Percentiles rank a stretch among this genome's conserved stretches.
phyloP scores from a whole-genome alignment of 2,329 filamentous ascomycete genomes.

The Calycina marina region DNA sequence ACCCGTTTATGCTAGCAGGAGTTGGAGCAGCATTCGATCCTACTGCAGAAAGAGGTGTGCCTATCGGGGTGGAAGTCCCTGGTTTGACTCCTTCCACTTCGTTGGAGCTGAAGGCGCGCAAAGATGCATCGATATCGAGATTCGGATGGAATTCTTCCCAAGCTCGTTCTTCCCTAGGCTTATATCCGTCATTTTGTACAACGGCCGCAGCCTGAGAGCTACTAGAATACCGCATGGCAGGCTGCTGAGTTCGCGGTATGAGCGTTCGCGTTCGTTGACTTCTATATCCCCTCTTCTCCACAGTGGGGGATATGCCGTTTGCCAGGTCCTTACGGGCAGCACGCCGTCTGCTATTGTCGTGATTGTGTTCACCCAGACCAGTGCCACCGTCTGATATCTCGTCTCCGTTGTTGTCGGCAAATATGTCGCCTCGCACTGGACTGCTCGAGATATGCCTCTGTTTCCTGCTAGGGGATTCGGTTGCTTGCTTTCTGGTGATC shows the following conservation, averaged over 20 bases:
- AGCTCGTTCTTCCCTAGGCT: conserved; percentile 86
- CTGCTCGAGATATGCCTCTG: conserved; percentile 73
- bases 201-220: conserved; percentile 72
- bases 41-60: conserved; percentile 24
- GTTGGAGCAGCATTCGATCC: conserved; percentile 24
- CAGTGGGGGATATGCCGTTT: conserved; percentile 30
- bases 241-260: conserved; percentile 34
- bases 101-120: conserved; percentile 66
- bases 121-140: conserved; percentile 71
- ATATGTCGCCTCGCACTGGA: conserved; percentile 72
- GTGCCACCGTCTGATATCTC: conserved; percentile 40
- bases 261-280: conserved; percentile 36
- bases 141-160: conserved; percentile 98
- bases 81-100: conserved; percentile 66
- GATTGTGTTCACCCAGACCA: conserved; percentile 32
- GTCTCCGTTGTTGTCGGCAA: conserved; percentile 56
- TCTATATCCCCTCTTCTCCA: conserved; percentile 34
- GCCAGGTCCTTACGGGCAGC: conserved; percentile 35
- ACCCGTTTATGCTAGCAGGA: conserved; percentile 12
- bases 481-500: conserved; percentile 5
- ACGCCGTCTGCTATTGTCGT: conserved; percentile 37
- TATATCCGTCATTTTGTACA: conserved; percentile 89
- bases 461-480: conserved; percentile 43
- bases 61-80: conserved; percentile 25
- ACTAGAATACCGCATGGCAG: conserved; percentile 24